Base-by-base conservation (phyloP, 495 filamentous ascomycete species). In the Penicillium canariense region DNA sequence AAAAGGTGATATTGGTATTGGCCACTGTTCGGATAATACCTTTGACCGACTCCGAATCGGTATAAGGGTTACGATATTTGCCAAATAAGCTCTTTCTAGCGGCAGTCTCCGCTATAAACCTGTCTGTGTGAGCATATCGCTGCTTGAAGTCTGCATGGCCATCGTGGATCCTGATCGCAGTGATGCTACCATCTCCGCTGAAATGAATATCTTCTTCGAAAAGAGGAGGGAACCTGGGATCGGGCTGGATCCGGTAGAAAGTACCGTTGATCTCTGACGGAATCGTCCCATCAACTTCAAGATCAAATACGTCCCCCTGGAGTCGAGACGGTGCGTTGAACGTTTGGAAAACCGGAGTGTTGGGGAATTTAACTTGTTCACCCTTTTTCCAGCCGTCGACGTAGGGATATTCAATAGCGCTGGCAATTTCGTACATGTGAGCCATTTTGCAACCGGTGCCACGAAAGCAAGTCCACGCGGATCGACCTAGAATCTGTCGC, bases 1-100 rank as follows among this genome's bases (percentile, higher is more conserved):
- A 84, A 53, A 75, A 79, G 2, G 78, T 64, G 6, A 84, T 65
- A 50, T 84, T 81, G 11, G 81, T 84, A 45, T 84, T 83, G 1
- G 72, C 68, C 3, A 77, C 76, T 1, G 73, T 78, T 5, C 76
- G 65, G 28, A 83, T 74, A 11, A 76, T 70, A 15, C 72, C 72
- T 48, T 71, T 65, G 11, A 81, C 76, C 31, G 64, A 66, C 3
- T 22, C 20, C 9, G 18, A 22, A 55, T 84, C 80, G 9, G 81
- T 83, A 52, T 66, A 81, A 6, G 68, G 71, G 45, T 84, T 84
- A 11, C 80, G 68, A 53, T 83, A 84, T 42, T 70, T 67, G 3
- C 61, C 61, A 46, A 82, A 76, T 14, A 84, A 57, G 4, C 61
- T 56, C 40, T 65, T 56, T 8, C 70, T 56, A 27, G 71, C 73